Evolutionary conservation across 2,329 filamentous ascomycete species (phyloP), one percentile per base, ranked within the genome.

Genomic region (Septoria linicola): DNA sequence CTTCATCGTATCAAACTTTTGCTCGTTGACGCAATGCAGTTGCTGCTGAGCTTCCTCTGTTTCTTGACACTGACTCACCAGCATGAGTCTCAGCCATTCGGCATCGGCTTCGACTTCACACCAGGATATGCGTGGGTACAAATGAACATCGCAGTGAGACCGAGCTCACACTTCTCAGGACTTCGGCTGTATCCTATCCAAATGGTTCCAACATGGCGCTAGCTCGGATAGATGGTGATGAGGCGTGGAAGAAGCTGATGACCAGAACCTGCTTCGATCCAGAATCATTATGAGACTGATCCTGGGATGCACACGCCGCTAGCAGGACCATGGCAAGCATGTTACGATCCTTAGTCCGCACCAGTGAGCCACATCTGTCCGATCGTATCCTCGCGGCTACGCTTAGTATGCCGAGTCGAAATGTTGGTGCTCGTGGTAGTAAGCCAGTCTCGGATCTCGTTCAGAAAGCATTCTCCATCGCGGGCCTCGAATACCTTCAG

Each of bases 41-140:
- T 30, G n/a, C n/a, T n/a, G n/a, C n/a, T n/a, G n/a, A n/a, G n/a
- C n/a, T n/a, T n/a, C n/a, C n/a, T n/a, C n/a, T 13, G 27, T 30
- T 7, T 30, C 27, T 13, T 30, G 13, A 7, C 13, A 30, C 27
- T 7, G 27, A 30, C 27, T 30, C 27, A 41, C 4, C n/a, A n/a
- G n/a, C n/a, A n/a, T n/a, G 3, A 41, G 4, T 2, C 4, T 20
- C 37, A 21, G 5, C 16, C 20, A 3, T 41, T 21, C 25, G 37
- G 37, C 37, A 41, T 41, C 20, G 37, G 37, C 37, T 41, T 41
- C 20, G 37, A 41, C 4, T 21, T 41, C 37, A 41, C 37, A 7
- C 37, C 37, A 3, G 20, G 16, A 3, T 41, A 41, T 25, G 37
- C 37, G 37, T 41, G 25, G 4, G 37, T 25, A 21, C 2, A 6